Percentiles rank a stretch among this genome's conserved stretches.
Evolutionary conservation across 805 yeast genomes (phyloP).

Genomic region (Teunomyces lycoperdinae): DNA sequence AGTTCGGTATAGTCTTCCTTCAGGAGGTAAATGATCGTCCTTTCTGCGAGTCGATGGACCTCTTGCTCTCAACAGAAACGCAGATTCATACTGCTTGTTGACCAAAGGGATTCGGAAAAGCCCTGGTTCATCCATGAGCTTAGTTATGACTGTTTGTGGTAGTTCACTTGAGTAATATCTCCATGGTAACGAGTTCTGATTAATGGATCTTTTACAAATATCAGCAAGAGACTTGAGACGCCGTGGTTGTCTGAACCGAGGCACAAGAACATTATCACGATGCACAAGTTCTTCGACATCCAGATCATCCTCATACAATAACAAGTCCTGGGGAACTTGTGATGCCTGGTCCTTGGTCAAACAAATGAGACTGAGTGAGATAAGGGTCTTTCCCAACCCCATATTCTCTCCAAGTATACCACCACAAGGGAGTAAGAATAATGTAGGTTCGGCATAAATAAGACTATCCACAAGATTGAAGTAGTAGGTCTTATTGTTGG

Average conservation of each 20-base stretch:
- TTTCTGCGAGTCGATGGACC: conserved; percentile 15
- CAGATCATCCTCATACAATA: conserved; percentile 12
- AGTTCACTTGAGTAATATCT: conserved; percentile 41
- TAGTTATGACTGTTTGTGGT: conserved; percentile 41
- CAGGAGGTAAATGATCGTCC: conserved; percentile 12
- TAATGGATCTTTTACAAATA: conserved; percentile 42
- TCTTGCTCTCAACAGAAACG: conserved; percentile 16
- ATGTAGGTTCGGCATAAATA: conserved; percentile 37
- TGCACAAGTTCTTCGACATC: neutral
- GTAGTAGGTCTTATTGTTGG: conserved; percentile 22
- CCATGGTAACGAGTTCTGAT: conserved; percentile 58
- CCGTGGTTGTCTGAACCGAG: neutral
- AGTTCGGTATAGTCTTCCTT: conserved; percentile 23
- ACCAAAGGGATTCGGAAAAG: conserved; percentile 35
- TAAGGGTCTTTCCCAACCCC: conserved; percentile 66
- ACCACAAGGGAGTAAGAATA: conserved; percentile 51
- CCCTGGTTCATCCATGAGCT: conserved; percentile 42
- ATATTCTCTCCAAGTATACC: conserved; percentile 66
- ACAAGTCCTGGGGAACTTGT: conserved; percentile 35
- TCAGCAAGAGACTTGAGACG: conserved; percentile 23
- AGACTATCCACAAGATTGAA: conserved; percentile 32
- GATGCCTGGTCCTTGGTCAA: conserved; percentile 53
- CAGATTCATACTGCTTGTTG: conserved; percentile 17
- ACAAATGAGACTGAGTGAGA: conserved; percentile 56
- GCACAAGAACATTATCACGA: neutral